Evolutionary conservation across 495 filamentous ascomycete genomes (phyloP).

Genomic region (Aspergillus taichungensis): DNA sequence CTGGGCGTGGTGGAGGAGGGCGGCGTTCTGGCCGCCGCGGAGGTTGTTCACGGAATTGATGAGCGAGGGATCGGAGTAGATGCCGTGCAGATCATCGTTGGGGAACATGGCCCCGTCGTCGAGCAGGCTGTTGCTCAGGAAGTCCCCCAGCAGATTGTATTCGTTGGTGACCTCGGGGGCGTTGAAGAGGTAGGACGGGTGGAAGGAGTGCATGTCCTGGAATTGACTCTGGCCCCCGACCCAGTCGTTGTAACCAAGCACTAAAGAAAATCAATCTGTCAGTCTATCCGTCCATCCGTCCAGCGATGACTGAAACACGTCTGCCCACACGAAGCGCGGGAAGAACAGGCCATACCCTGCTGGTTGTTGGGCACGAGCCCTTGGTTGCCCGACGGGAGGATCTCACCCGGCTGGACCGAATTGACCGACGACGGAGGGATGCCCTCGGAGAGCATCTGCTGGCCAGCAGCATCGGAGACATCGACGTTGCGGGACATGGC

Average conservation of each 20-base stretch:
- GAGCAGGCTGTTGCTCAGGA: constrained; percentile 77
- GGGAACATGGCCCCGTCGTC: constrained; percentile 64
- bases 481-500: constrained; percentile 34
- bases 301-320: no score
- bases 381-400: constrained; percentile 29
- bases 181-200: constrained; percentile 93
- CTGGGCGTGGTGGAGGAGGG: constrained; percentile 29
- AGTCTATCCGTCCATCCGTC: constrained; percentile 5
- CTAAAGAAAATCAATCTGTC: constrained; percentile 29
- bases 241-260: constrained; percentile 60
- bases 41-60: constrained; percentile 41
- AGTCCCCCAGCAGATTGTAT: constrained; percentile 93
- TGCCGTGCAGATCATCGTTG: constrained; percentile 49
- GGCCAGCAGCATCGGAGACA: constrained; percentile 32
- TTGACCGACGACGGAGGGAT: constrained; percentile 26
- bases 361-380: constrained; percentile 51
- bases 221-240: constrained; percentile 69
- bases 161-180: constrained; percentile 90
- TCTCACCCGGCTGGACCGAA: constrained; percentile 26
- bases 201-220: constrained; percentile 88
- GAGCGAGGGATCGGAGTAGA: constrained; percentile 49
- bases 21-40: constrained; percentile 18
- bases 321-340: background rate
- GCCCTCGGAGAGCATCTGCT: constrained; percentile 31
- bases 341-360: constrained; percentile 65